phyloP scores from a whole-genome alignment of 371 early-diverging fungal genomes.

The Zopfochytrium polystomum region DNA sequence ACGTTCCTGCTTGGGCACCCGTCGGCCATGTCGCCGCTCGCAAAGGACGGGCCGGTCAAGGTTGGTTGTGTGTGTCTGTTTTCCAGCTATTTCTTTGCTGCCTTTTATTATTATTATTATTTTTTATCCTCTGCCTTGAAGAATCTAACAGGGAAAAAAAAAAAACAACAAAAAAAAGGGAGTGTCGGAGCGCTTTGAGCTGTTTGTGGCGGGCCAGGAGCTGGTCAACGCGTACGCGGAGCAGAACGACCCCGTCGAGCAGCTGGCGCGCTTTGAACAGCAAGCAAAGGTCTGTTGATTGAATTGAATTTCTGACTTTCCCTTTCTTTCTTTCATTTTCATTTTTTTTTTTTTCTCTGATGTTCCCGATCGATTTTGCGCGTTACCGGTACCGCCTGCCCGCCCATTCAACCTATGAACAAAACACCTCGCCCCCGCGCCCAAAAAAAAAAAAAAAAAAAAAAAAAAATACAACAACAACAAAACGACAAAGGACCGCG shows the following conservation, averaged over 20 bases:
- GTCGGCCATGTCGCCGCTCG: conserved; percentile 87
- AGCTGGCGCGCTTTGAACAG: conserved; percentile 76
- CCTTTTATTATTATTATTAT: too few relatives aligned
- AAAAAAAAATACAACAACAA: too few relatives aligned
- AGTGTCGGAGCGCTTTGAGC: conserved; percentile 87
- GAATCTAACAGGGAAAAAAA: too few relatives aligned
- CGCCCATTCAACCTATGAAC: too few relatives aligned
- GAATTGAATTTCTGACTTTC: too few relatives aligned
- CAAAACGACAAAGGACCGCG: conserved; percentile 51
- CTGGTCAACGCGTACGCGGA: conserved; percentile 98
- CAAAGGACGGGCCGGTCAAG: conserved; percentile 59
- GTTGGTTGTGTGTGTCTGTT: conserved; percentile 1
- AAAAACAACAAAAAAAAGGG: conserved; percentile 20
- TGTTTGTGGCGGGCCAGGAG: conserved; percentile 91
- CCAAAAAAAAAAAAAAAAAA: too few relatives aligned
- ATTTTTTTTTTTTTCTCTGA: neutral
- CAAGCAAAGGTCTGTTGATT: conserved; percentile 48
- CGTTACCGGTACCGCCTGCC: too few relatives aligned
- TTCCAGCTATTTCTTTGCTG: conserved; percentile 10
- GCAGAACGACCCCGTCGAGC: conserved; percentile 98
- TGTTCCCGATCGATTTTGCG: too few relatives aligned
- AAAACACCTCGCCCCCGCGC: too few relatives aligned
- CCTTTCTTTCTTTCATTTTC: too few relatives aligned
- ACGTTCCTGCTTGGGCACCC: conserved; percentile 95
- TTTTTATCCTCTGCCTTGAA: too few relatives aligned